Conservation (phyloP, 495 filamentous ascomycete genomes). For the Xylaria curta region DNA sequence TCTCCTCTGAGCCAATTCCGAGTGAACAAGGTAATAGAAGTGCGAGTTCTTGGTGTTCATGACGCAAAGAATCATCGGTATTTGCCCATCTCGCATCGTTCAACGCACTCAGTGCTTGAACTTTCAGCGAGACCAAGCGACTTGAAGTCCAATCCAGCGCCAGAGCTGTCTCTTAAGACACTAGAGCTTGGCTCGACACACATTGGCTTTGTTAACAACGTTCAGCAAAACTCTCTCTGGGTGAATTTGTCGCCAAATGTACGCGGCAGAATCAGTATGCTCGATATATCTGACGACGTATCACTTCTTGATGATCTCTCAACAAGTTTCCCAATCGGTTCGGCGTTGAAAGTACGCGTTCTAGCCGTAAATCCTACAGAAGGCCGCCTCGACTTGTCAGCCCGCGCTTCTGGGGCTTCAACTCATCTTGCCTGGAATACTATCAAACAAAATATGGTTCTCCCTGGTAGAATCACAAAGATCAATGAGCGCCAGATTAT, state of each 20-base stretch:
- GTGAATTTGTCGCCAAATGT: conserved; percentile 90
- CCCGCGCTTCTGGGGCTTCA: conserved; percentile 59
- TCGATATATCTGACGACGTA: conserved; percentile 87
- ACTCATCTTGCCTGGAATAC: conserved; percentile 68
- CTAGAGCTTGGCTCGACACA: conserved; percentile 71
- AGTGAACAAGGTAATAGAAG: conserved; percentile 70
- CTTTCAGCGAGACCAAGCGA: conserved; percentile 82
- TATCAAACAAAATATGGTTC: conserved; percentile 75
- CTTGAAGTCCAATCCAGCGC: conserved; percentile 54
- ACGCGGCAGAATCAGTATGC: conserved; percentile 76
- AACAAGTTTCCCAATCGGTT: conserved; percentile 88
- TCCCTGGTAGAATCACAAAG: conserved; percentile 84
- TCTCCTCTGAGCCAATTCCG: conserved; percentile 75
- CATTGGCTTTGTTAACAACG: conserved; percentile 88
- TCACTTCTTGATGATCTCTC: conserved; percentile 74
- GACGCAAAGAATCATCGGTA: conserved; percentile 90
- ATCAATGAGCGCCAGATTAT: conserved; percentile 81
- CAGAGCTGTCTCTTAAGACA: conserved; percentile 72
- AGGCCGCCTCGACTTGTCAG: conserved; percentile 81
- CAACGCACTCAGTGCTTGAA: conserved; percentile 82
- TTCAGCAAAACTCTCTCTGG: conserved; percentile 79
- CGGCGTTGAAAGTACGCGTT: conserved; percentile 79
- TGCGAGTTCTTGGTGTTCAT: conserved; percentile 84
- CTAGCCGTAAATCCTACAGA: conserved; percentile 74
- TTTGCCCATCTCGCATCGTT: conserved; percentile 86